A percentile compares a stretch with the other conserved stretches of the same genome.
Conservation (phyloP, 2,329 filamentous ascomycete species). For the Xylogone sp. region DNA sequence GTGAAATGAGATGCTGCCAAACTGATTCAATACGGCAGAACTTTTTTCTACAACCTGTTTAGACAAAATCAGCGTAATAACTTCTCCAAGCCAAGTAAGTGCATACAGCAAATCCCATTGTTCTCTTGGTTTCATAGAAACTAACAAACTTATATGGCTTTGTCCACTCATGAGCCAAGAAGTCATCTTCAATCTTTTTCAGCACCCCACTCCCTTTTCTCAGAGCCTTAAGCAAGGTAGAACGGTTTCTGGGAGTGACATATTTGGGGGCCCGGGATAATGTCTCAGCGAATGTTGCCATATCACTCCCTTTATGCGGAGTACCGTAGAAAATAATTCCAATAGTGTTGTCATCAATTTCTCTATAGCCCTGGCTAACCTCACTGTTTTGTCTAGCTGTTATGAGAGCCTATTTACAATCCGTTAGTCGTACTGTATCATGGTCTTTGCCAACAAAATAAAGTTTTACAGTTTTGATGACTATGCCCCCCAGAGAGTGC, state of each 20-base stretch:
- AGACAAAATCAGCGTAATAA: not conserved
- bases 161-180: conserved; percentile 1
- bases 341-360: conserved; percentile 5
- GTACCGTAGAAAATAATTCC: conserved; percentile 17
- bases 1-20: not conserved
- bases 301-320: conserved; percentile 13
- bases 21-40: conserved; percentile 9
- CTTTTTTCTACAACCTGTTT: conserved; percentile 9
- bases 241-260: conserved; percentile 5
- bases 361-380: not conserved
- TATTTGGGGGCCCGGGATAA: conserved; percentile 5
- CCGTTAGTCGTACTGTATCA: not conserved
- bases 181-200: conserved; percentile 7
- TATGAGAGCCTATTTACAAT: not conserved
- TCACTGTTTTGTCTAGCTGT: not conserved
- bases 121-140: conserved; percentile 14
- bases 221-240: conserved; percentile 9
- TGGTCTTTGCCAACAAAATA: not conserved
- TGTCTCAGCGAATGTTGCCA: conserved; percentile 7
- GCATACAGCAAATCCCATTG: conserved; percentile 2
- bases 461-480: conserved; percentile 7
- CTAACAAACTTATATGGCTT: conserved; percentile 8
- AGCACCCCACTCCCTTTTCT: conserved; percentile 2
- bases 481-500: conserved; percentile 13
- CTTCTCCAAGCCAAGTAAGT: not conserved